These are phyloP conservation scores for Coniophora puteana DNA, from an alignment of 1,284 basidiomycete species.

Conservation along the genomic window DNA sequence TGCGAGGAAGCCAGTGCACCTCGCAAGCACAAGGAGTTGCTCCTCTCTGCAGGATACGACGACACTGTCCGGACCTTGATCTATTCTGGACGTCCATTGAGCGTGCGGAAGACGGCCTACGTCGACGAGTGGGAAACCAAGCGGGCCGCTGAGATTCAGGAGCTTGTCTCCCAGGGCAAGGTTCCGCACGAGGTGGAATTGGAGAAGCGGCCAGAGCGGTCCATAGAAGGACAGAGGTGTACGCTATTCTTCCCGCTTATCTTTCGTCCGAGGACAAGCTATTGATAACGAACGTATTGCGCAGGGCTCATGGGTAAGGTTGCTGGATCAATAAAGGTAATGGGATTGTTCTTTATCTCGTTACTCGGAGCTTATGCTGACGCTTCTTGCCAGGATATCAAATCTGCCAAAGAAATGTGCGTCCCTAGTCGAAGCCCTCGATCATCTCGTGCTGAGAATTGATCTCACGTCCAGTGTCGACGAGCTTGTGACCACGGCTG, in stretches of 20 bases:
- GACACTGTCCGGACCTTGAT: conserved; percentile 72
- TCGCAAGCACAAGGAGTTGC: conserved; percentile 73
- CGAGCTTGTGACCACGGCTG: conserved; percentile 62
- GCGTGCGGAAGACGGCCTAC: conserved; percentile 76
- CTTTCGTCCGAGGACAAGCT: conserved; percentile 1
- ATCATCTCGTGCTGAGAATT: conserved; percentile 12
- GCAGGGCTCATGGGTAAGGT: conserved; percentile 87
- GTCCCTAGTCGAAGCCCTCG: conserved; percentile 15
- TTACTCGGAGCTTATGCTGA: conserved; percentile 3
- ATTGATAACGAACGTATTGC: conserved; percentile 1
- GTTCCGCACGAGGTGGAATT: conserved; percentile 78
- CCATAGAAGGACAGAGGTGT: conserved; percentile 58
- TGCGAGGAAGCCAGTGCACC: conserved; percentile 80
- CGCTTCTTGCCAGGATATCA: conserved; percentile 53
- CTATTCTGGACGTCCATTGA: conserved; percentile 83
- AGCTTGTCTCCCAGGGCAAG: conserved; percentile 61
- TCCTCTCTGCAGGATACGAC: conserved; percentile 64
- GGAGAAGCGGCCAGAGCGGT: conserved; percentile 64
- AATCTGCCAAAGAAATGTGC: conserved; percentile 79
- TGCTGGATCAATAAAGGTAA: conserved; percentile 70
- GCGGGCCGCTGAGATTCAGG: conserved; percentile 54
- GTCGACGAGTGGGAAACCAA: conserved; percentile 66
- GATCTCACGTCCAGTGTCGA: conserved; percentile 51
- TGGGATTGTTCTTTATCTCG: conserved; percentile 19
- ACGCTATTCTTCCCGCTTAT: conserved; percentile 23